These are phyloP conservation scores for Syzygium aromaticum DNA, from an alignment of 345 rosid genomes.

Conservation along the genomic window DNA sequence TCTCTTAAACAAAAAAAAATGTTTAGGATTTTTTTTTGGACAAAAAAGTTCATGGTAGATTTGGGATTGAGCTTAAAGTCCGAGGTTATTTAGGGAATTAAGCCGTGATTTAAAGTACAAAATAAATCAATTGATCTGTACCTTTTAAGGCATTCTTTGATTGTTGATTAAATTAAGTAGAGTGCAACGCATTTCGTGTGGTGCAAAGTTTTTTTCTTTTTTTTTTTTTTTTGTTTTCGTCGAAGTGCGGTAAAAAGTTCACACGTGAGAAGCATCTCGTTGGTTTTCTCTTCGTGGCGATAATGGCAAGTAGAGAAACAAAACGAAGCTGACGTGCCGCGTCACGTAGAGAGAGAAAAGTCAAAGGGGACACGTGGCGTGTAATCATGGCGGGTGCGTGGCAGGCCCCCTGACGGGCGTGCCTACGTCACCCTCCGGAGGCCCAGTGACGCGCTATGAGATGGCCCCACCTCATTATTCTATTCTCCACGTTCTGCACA, in stretches of 20 bases:
- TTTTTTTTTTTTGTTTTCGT: too few species aligned
- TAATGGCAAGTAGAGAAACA: neutral
- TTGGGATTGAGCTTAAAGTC: too few species aligned
- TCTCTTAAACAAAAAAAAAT: too few species aligned
- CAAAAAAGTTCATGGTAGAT: too few species aligned
- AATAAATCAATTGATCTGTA: too few species aligned
- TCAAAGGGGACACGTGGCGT: constrained; percentile 22
- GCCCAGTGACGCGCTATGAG: neutral
- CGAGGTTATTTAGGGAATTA: too few species aligned
- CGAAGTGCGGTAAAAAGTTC: neutral
- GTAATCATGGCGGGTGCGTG: neutral
- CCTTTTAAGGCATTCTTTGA: neutral
- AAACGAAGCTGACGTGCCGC: constrained; percentile 10
- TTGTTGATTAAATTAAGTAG: neutral
- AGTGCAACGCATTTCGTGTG: neutral
- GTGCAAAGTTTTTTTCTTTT: neutral
- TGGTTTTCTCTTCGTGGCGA: neutral
- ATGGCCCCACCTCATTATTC: neutral
- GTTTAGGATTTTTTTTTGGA: too few species aligned
- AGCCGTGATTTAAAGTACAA: too few species aligned
- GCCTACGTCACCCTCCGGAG: neutral
- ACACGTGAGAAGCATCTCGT: neutral
- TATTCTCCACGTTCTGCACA: neutral
- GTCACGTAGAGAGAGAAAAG: constrained; percentile 14
- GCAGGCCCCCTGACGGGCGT: neutral